phyloP scores from a whole-genome alignment of 805 yeast species.

The Lipomyces kockii region DNA sequence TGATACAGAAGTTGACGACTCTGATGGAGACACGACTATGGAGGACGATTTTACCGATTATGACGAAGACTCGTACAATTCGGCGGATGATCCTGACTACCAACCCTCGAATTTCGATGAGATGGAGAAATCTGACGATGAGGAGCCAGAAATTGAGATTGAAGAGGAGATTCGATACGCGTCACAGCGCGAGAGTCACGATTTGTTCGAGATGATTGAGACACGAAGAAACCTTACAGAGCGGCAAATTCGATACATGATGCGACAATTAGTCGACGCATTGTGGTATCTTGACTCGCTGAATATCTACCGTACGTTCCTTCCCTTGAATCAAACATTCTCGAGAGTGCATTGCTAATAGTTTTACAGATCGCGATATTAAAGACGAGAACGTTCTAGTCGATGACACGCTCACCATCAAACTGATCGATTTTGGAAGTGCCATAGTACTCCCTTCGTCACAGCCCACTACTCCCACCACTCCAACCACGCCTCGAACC shows the following conservation, averaged over 20 bases:
- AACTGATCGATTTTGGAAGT: conserved; percentile 78
- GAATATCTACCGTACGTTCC: conserved; percentile 25
- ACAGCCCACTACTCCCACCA: conserved; percentile 2
- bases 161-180: conserved; percentile 26
- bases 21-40: conserved; percentile 8
- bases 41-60: conserved; percentile 10
- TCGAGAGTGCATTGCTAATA: background rate
- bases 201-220: conserved; percentile 61
- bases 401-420: conserved; percentile 74
- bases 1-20: conserved; percentile 9
- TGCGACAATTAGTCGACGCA: conserved; percentile 35
- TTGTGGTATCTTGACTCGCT: conserved; percentile 30
- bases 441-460: conserved; percentile 25
- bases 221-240: conserved; percentile 26
- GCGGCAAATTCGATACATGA: conserved; percentile 34
- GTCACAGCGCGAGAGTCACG: conserved; percentile 63
- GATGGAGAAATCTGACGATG: conserved; percentile 13
- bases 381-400: conserved; percentile 85
- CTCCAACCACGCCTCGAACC: conserved; percentile 8
- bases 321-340: too few species aligned
- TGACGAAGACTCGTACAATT: conserved; percentile 24
- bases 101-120: conserved; percentile 20
- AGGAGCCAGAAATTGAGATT: conserved; percentile 5
- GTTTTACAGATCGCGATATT: conserved; percentile 54
- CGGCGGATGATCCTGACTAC: conserved; percentile 28